Evolutionary conservation across 2,329 filamentous ascomycete species (phyloP), one percentile per base, ranked within the genome.

Genomic region (Epichloe gansuensis): DNA sequence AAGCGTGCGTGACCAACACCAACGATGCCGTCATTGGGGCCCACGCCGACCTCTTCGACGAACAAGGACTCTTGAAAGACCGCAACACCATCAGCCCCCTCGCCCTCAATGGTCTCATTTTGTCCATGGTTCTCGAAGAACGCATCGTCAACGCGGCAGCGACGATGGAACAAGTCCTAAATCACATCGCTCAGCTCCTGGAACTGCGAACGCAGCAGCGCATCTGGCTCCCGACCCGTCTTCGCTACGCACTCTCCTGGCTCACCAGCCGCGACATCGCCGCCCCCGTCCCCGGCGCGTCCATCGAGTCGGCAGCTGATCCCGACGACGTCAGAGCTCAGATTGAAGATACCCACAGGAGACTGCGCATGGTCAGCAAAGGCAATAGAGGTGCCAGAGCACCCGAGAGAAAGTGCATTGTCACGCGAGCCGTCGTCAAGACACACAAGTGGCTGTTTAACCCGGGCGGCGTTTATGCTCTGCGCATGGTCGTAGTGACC

Each of bases 81-180:
- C 52, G 61, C 0, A 58, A 60, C 3, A 54, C 58, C 9, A 34
- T 50, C 2, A 57, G 60, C 0, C 57, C 62, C 4, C 60, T 62
- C 0, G 58, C 62, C 7, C 52, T 75, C 2, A 61, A 65, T 0
- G 71, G 68, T 0, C 63, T 76, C n/a, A 61, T 74, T 2, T 55
- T 73, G 3, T 66, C 67, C 13, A 73, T 77, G 69, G 69, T 74
- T 4, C 63, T 74, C 7, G 72, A 76, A 50, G 72, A 76, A 58
- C 65, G 69, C 13, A 63, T 74, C 5, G 54, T 58, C 15, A 60
- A 48, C 5, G 52, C 56, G n/a, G 57, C 58, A 0, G 46, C 31
- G 0, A 58, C 64, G 0, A 61, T 66, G 5, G 66, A 71, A 39
- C 53, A 54, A 1, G 54, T 75, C 0, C 57, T 76, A 0, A 59